Evolutionary conservation across 2,329 filamentous ascomycete genomes (phyloP), one percentile per base, ranked within the genome.

Genomic region (Myriosclerotinia curreyana): DNA sequence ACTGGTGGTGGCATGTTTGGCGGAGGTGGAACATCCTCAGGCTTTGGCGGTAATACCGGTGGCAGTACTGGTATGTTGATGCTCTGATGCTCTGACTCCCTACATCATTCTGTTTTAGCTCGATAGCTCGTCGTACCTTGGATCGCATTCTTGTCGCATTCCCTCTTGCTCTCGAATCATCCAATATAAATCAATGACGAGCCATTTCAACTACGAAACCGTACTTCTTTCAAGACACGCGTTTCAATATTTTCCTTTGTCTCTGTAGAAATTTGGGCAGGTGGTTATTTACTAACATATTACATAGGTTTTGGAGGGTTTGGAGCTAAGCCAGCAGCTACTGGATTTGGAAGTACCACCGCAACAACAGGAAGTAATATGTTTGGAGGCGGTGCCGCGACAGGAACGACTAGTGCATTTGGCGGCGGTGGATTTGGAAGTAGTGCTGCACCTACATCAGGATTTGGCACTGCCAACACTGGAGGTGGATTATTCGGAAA

Each of bases 361-460:
- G 72, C 76, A 60, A 75, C 75, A 34, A 75, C 78, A 36, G 76
- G 79, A 64, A 78, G 79, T 50, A 79, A 81, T 36, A 75, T 88
- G 68, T 88, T 88, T 69, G 83, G 83, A 51, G 65, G 65, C 52
- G 70, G 71, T 36, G 67, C 72, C 50, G 74, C 74, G 25, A 69
- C 78, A 28, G 74, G 72, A 36, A 60, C 46, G 68, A 69, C 42
- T 48, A 50, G 60, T 48, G 69, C 65, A 31, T 71, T 71, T 62
- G 67, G 68, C 48, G 65, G 66, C 34, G 65, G 66, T 44, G 62
- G 64, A 60, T 69, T 69, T 65, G 69, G 69, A 38, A 50, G 67
- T 14, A 62, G 56, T 22, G 61, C 65, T 59, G 54, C 64, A 20
- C 48, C 67, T 20, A 66, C 66, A 15, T 60, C 72, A 22, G 65